Percentiles rank a stretch among this genome's conserved stretches.
Conservation (phyloP, 345 rosid genomes). For the Acer negundo region DNA sequence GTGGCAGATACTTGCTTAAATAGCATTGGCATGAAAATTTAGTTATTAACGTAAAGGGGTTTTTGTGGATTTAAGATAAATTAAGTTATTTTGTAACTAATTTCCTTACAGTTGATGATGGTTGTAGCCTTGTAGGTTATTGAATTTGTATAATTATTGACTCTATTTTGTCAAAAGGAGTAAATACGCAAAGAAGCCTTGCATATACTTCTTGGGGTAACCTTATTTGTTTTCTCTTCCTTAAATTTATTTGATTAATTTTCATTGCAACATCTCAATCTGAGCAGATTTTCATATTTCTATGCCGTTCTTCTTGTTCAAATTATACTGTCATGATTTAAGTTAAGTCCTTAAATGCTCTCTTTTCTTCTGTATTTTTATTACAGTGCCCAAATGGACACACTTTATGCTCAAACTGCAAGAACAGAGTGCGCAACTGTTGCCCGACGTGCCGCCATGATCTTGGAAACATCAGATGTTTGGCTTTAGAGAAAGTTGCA, state of each 20-base stretch:
- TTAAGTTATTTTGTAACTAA: neutral
- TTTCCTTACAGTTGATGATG: neutral
- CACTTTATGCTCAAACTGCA: slow-evolving; percentile 58
- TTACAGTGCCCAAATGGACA: slow-evolving; percentile 70
- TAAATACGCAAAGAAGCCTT: neutral
- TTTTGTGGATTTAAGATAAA: neutral
- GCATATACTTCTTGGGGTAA: neutral
- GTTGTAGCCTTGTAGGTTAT: neutral
- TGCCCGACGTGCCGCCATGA: slow-evolving; percentile 60
- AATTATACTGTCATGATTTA: neutral
- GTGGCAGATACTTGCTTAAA: too few relatives aligned
- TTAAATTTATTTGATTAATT: neutral
- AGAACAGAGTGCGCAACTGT: slow-evolving; percentile 57
- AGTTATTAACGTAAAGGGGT: neutral
- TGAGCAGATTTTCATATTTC: neutral
- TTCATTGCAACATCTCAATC: neutral
- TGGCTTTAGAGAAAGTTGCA: slow-evolving; percentile 68
- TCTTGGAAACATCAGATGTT: slow-evolving; percentile 68
- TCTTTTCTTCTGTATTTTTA: neutral
- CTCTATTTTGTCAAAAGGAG: neutral
- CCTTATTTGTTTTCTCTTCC: neutral
- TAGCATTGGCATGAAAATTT: neutral
- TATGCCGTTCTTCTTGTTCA: neutral
- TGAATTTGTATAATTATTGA: neutral
- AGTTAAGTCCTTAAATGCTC: slow-evolving; percentile 1